These are phyloP conservation scores for Leptosphaerulina australis DNA, from an alignment of 2,329 filamentous ascomycete species.

Conservation along the genomic window DNA sequence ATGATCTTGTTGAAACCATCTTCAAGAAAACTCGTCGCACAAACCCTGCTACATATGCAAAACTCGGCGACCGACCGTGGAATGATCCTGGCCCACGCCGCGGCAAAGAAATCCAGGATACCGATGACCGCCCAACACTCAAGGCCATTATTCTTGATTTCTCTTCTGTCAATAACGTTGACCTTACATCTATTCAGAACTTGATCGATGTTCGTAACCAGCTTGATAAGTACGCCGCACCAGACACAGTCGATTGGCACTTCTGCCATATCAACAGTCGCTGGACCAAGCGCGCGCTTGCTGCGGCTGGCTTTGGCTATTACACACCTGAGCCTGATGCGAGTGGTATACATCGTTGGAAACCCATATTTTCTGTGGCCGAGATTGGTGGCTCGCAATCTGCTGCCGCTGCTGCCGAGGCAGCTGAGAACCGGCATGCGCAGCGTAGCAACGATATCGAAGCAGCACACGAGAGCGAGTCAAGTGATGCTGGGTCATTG, in stretches of 20 bases:
- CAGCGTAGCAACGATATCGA: conserved; percentile 40
- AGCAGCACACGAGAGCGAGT: conserved; percentile 27
- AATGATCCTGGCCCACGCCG: conserved; percentile 83
- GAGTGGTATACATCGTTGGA: conserved; percentile 74
- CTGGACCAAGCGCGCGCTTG: conserved; percentile 90
- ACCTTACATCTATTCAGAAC: conserved; percentile 90
- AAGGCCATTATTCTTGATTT: conserved; percentile 94
- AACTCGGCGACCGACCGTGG: conserved; percentile 79
- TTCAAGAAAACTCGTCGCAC: conserved; percentile 74
- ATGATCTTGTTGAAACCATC: conserved; percentile 61
- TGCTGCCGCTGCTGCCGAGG: conserved; percentile 73
- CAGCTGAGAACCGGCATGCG: conserved; percentile 61
- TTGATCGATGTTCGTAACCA: conserved; percentile 96
- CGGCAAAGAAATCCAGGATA: conserved; percentile 53
- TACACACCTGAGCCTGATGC: conserved; percentile 63
- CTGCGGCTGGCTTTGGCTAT: conserved; percentile 88
- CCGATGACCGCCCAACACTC: conserved; percentile 67
- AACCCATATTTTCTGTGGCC: conserved; percentile 90
- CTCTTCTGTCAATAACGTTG: conserved; percentile 90
- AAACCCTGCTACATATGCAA: conserved; percentile 67
- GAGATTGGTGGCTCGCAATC: conserved; percentile 79
- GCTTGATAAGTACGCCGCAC: conserved; percentile 83
- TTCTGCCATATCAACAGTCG: conserved; percentile 89
- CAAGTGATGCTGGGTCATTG: conserved; percentile 34
- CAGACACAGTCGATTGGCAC: conserved; percentile 90